A percentile compares a stretch with the other conserved stretches of the same genome.
These are phyloP conservation scores for Carallia brachiata DNA, from an alignment of 345 rosid genomes.

Conservation along the genomic window DNA sequence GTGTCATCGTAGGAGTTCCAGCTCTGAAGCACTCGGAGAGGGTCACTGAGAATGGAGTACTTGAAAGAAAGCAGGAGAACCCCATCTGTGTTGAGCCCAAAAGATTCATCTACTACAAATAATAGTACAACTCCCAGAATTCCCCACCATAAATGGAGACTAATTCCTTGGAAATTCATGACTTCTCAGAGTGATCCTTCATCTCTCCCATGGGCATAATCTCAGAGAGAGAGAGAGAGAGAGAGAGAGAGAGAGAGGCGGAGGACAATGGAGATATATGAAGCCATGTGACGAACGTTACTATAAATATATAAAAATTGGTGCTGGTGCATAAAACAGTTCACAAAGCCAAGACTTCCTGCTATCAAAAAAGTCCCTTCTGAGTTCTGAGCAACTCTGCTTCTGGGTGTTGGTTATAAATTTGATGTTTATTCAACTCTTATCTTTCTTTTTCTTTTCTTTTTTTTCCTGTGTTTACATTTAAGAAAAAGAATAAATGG, in stretches of 20 bases:
- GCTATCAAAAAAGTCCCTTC: conserved; percentile 26
- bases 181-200: conserved; percentile 38
- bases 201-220: conserved; percentile 22
- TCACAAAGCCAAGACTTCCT: conserved; percentile 38
- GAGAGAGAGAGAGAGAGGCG: neutral
- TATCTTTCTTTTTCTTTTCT: too few species aligned
- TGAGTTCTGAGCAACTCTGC: conserved; percentile 13
- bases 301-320: conserved; percentile 12
- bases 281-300: conserved; percentile 46
- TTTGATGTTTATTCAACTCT: neutral
- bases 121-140: conserved; percentile 16
- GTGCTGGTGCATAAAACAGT: conserved; percentile 34
- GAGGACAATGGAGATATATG: conserved; percentile 38
- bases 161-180: conserved; percentile 40
- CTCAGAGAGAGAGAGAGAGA: conserved; percentile 6
- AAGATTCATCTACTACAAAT: conserved; percentile 19
- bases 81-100: conserved; percentile 66
- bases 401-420: conserved; percentile 1
- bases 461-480: conserved; percentile 16
- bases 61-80: conserved; percentile 77
- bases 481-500: too few species aligned
- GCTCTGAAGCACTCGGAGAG: conserved; percentile 48
- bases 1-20: conserved; percentile 61
- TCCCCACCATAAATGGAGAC: conserved; percentile 34
- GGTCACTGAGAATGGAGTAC: conserved; percentile 61